Conservation (phyloP, 805 yeast species). For the Suhomyces sp. region DNA sequence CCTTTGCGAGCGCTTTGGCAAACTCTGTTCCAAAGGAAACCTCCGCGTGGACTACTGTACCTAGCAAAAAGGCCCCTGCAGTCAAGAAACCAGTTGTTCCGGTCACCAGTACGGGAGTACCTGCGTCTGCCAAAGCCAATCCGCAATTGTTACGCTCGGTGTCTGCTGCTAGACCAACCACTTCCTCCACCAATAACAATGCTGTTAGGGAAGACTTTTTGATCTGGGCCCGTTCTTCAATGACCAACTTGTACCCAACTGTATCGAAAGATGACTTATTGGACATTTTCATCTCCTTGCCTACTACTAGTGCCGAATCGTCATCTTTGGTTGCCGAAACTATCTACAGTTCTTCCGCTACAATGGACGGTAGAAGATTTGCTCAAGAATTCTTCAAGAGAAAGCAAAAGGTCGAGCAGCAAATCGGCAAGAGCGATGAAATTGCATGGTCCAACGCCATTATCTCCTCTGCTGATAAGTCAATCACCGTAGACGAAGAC, state of each 20-base stretch:
- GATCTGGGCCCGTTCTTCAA: constrained; percentile 67
- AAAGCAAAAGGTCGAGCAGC: constrained; percentile 68
- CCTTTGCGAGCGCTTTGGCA: constrained; percentile 35
- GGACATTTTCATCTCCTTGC: constrained; percentile 75
- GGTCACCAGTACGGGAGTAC: constrained; percentile 12
- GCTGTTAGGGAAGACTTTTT: constrained; percentile 55
- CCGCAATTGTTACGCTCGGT: constrained; percentile 39
- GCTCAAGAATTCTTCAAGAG: constrained; percentile 85
- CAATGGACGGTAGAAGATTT: constrained; percentile 93
- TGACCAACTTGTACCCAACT: constrained; percentile 66
- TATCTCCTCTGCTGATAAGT: constrained; percentile 39
- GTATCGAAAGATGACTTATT: constrained; percentile 78
- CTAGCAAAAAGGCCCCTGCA: constrained; percentile 33
- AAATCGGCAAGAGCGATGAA: constrained; percentile 33
- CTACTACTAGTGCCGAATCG: constrained; percentile 64
- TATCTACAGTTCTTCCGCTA: constrained; percentile 79
- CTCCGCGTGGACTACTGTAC: constrained; percentile 47
- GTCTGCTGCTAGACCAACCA: constrained; percentile 27
- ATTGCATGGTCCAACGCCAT: constrained; percentile 76
- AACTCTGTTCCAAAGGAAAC: constrained; percentile 25
- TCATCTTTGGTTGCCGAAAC: constrained; percentile 88
- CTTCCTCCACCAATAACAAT: constrained; percentile 17
- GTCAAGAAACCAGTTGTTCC: constrained; percentile 21
- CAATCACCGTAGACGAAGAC: constrained; percentile 39
- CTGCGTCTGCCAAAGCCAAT: constrained; percentile 24